A percentile compares a stretch with the other conserved stretches of the same genome.
These are phyloP conservation scores for Penicillium herquei DNA, from an alignment of 495 filamentous ascomycete genomes.

Conservation along the genomic window DNA sequence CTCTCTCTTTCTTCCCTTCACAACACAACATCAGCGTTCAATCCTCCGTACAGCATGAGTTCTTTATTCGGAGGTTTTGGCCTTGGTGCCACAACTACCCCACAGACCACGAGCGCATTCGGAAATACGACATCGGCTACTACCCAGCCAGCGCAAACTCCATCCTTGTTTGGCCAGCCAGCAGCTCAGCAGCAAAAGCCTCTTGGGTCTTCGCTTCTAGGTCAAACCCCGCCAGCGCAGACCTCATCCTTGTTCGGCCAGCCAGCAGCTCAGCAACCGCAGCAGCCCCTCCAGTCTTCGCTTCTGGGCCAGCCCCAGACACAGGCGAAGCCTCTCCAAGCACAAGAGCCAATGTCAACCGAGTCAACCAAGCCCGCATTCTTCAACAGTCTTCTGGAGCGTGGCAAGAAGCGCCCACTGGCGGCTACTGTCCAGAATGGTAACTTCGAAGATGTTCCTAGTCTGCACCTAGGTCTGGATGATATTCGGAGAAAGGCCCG, in stretches of 20 bases:
- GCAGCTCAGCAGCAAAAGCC: conserved; percentile 32
- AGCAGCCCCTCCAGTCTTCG: conserved; percentile 28
- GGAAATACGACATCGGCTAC: conserved; percentile 24
- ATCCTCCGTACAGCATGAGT: conserved; percentile 16
- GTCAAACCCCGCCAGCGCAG: conserved; percentile 26
- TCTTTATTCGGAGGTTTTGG: conserved; percentile 39
- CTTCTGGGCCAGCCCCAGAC: conserved; percentile 31
- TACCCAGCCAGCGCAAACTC: conserved; percentile 21
- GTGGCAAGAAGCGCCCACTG: conserved; percentile 56
- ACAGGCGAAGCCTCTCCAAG: conserved; percentile 17
- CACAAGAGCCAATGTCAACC: conserved; percentile 19
- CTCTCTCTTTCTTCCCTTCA: not conserved
- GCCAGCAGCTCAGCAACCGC: conserved; percentile 29
- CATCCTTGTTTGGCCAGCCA: conserved; percentile 8
- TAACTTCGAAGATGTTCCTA: conserved; percentile 49
- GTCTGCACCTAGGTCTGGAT: conserved; percentile 77
- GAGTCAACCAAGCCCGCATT: conserved; percentile 60
- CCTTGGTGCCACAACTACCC: conserved; percentile 28
- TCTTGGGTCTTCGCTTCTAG: conserved; percentile 12
- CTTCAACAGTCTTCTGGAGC: conserved; percentile 84
- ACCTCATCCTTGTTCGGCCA: conserved; percentile 31
- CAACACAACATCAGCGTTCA: not conserved
- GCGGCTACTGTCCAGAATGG: conserved; percentile 35
- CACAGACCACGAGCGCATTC: conserved; percentile 23
- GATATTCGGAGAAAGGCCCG: conserved; percentile 83